Percentiles rank a stretch among this genome's conserved stretches.
Evolutionary conservation across 106 monocot genomes (phyloP).

Genomic region (Acorus calamus): DNA sequence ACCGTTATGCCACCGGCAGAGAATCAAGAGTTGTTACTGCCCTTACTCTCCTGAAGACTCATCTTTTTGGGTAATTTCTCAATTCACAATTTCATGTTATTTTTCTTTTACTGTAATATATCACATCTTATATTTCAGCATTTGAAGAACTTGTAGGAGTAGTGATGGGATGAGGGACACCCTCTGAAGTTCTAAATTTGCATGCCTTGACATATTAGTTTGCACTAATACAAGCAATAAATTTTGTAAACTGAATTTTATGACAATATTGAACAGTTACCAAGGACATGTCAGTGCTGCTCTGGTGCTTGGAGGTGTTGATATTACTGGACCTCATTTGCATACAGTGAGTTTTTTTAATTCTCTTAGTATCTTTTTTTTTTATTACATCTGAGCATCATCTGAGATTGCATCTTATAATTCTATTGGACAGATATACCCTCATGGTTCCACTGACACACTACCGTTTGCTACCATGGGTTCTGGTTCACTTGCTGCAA

Average conservation of each 20-base stretch:
- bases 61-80: constrained; percentile 63
- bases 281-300: constrained; percentile 99
- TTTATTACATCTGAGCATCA: constrained; percentile 5
- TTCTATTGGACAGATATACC: constrained; percentile 52
- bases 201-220: too few relatives aligned
- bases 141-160: too few relatives aligned
- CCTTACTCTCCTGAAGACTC: constrained; percentile 82
- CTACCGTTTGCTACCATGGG: constrained; percentile 99
- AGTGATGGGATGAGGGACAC: too few relatives aligned
- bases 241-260: background rate
- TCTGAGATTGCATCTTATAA: background rate
- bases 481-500: constrained; percentile 97
- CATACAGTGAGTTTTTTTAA: constrained; percentile 61
- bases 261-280: constrained; percentile 34
- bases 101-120: background rate
- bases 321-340: constrained; percentile 95
- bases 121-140: too few relatives aligned
- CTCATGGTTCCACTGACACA: constrained; percentile 99
- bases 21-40: constrained; percentile 96
- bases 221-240: too few relatives aligned
- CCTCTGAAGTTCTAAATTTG: too few relatives aligned
- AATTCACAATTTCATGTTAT: background rate
- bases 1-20: constrained; percentile 97
- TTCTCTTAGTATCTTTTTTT: background rate
- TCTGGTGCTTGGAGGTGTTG: constrained; percentile 96